Conservation (phyloP, 2,329 filamentous ascomycete genomes). For the Amauroascus niger region DNA sequence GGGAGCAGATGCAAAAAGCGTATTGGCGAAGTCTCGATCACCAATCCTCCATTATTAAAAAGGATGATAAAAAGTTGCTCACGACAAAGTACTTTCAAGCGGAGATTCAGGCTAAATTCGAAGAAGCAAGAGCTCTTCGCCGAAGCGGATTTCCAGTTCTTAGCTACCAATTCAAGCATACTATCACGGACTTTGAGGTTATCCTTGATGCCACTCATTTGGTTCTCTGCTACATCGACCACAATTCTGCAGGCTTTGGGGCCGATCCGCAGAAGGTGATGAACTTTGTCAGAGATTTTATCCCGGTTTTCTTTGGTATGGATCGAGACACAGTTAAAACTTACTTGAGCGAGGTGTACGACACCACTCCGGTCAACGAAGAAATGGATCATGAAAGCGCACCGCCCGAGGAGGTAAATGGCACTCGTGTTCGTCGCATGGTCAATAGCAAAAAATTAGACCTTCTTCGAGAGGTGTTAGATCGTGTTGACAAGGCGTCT, state of each 20-base stretch:
- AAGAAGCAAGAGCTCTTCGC: constrained; percentile 72
- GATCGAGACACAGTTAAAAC: constrained; percentile 59
- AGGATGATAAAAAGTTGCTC: constrained; percentile 81
- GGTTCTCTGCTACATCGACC: constrained; percentile 40
- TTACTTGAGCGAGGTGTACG: constrained; percentile 58
- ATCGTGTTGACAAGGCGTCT: constrained; percentile 58
- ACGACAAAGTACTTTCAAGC: constrained; percentile 83
- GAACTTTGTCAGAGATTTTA: constrained; percentile 66
- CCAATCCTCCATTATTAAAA: constrained; percentile 83
- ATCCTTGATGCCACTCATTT: constrained; percentile 45
- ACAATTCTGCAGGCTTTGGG: constrained; percentile 42
- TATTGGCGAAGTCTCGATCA: constrained; percentile 96
- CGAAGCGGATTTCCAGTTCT: constrained; percentile 51
- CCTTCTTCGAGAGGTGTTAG: constrained; percentile 75
- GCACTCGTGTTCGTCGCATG: constrained; percentile 54
- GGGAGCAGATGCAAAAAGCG: constrained; percentile 85
- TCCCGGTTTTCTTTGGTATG: constrained; percentile 67
- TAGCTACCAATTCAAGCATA: constrained; percentile 65
- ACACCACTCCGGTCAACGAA: constrained; percentile 64
- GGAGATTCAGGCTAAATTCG: constrained; percentile 83
- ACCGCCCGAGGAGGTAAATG: constrained; percentile 59
- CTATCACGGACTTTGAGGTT: constrained; percentile 61
- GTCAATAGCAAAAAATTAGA: constrained; percentile 60
- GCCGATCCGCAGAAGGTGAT: constrained; percentile 62
- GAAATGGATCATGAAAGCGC: constrained; percentile 64